phyloP scores from a whole-genome alignment of 805 yeast species.

The Yamadazyma sp. region DNA sequence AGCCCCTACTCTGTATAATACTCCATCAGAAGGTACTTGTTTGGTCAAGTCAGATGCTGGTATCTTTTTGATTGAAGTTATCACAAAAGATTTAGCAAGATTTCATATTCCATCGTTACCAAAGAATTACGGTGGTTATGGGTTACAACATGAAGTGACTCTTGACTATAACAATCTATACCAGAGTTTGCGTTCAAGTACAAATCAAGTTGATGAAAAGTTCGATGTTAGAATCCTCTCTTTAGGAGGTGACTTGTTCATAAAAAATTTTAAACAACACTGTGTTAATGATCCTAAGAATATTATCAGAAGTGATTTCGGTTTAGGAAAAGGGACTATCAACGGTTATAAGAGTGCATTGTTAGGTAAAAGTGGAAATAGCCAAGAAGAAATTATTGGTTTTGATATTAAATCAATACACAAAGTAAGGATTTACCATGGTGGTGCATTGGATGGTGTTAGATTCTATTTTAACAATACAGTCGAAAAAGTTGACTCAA shows the following conservation, averaged over 20 bases:
- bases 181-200: constrained; percentile 25
- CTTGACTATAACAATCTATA: constrained; percentile 45
- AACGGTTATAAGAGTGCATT: constrained; percentile 37
- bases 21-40: constrained; percentile 18
- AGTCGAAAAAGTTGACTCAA: constrained; percentile 5
- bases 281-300: constrained; percentile 22
- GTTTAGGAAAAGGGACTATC: constrained; percentile 37
- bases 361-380: constrained; percentile 26
- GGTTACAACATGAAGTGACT: constrained; percentile 51
- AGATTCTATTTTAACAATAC: constrained; percentile 39
- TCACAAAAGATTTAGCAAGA: constrained; percentile 53
- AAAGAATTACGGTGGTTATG: constrained; percentile 51
- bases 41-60: constrained; percentile 59
- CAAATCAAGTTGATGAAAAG: constrained; percentile 23
- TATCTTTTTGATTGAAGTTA: constrained; percentile 70
- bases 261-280: constrained; percentile 46
- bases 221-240: constrained; percentile 54
- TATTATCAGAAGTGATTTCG: constrained; percentile 35
- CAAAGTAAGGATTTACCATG: constrained; percentile 67
- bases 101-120: constrained; percentile 64
- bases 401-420: constrained; percentile 39
- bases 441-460: constrained; percentile 80
- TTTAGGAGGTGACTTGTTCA: constrained; percentile 58
- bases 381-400: constrained; percentile 22
- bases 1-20: constrained; percentile 22